A percentile compares a stretch with the other conserved stretches of the same genome.
phyloP scores from a whole-genome alignment of 768 basidiomycete species.

The Auricularia heimuer region DNA sequence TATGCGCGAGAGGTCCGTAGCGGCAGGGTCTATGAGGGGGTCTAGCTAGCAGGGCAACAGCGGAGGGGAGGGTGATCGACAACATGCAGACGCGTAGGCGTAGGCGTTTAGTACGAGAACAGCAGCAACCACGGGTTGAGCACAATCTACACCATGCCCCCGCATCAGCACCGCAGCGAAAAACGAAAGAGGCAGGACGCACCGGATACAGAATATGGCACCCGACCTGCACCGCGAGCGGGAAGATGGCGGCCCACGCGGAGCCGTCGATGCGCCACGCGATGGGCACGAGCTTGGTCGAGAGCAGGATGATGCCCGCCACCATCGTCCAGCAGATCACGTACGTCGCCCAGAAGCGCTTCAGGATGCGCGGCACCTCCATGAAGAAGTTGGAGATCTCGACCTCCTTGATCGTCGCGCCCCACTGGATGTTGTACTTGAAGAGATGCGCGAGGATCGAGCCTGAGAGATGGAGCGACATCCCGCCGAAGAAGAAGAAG shows the following conservation, averaged over 20 bases:
- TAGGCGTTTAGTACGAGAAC: conserved; percentile 49
- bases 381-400: conserved; percentile 25
- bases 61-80: no score
- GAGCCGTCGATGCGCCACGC: conserved; percentile 27
- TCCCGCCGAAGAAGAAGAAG: conserved; percentile 72
- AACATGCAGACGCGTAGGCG: conserved; percentile 30
- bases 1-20: no score
- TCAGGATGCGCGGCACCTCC: conserved; percentile 25
- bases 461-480: conserved; percentile 58
- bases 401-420: conserved; percentile 25
- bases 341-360: conserved; percentile 22
- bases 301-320: conserved; percentile 18
- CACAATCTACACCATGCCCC: conserved; percentile 42
- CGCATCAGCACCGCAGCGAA: neutral
- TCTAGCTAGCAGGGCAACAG: no score
- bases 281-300: conserved; percentile 17
- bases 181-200: neutral
- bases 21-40: no score
- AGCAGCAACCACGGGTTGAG: conserved; percentile 87
- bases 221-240: conserved; percentile 38
- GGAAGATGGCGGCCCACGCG: conserved; percentile 18
- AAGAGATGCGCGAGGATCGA: conserved; percentile 48
- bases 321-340: conserved; percentile 17
- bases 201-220: conserved; percentile 17
- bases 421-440: conserved; percentile 40